Conservation (phyloP, 2,329 filamentous ascomycete genomes). For the Aaosphaeria pasadenensis region DNA sequence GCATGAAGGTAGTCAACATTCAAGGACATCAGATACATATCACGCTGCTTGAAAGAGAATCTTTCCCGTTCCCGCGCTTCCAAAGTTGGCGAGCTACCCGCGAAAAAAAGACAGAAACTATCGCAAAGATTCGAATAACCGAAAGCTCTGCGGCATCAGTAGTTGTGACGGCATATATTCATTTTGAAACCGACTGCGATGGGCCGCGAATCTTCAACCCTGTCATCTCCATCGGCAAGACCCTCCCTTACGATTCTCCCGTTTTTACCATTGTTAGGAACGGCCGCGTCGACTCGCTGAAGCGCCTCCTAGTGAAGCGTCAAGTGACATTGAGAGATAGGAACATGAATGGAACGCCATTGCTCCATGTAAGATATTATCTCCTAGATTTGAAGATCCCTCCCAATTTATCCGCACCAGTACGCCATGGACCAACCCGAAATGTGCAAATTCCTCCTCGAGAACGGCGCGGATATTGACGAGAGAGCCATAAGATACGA, state of each 20-base stretch:
- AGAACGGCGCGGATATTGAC: slow-evolving; percentile 8
- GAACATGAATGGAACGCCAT: slow-evolving; percentile 5
- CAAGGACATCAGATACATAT: background rate
- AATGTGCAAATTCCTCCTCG: slow-evolving; percentile 7
- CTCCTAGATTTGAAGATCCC: background rate
- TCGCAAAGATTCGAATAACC: background rate
- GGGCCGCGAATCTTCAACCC: slow-evolving; percentile 1
- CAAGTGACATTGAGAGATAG: slow-evolving; percentile 5
- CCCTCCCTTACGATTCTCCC: slow-evolving; percentile 2
- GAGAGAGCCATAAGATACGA: too few relatives aligned
- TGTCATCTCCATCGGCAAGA: slow-evolving; percentile 5
- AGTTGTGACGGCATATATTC: background rate
- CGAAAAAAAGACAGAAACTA: background rate
- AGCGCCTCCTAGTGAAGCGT: slow-evolving; percentile 1
- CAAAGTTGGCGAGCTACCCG: background rate
- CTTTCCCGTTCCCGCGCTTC: background rate
- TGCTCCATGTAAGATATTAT: slow-evolving; percentile 7
- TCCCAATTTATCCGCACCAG: background rate
- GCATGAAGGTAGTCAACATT: background rate
- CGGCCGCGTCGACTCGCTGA: slow-evolving; percentile 3
- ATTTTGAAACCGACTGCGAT: too few relatives aligned
- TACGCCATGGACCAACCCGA: slow-evolving; percentile 4
- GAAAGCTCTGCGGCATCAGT: background rate
- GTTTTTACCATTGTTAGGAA: slow-evolving; percentile 2
- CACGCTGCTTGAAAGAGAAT: background rate